These are phyloP conservation scores for Nakataea oryzae DNA, from an alignment of 2,329 filamentous ascomycete genomes.

Conservation along the genomic window DNA sequence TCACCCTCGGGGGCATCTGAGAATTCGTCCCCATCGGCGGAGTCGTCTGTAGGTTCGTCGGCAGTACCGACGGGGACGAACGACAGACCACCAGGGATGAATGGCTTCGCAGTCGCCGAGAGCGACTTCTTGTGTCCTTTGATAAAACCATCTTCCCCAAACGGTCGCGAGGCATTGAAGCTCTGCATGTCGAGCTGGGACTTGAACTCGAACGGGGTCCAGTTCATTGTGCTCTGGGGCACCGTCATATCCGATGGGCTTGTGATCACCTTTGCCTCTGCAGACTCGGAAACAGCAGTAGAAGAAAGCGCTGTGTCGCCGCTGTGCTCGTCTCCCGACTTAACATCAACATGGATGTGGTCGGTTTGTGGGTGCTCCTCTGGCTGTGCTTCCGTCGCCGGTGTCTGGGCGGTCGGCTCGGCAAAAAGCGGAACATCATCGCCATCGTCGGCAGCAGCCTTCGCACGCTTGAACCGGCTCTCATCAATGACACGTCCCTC, in stretches of 20 bases:
- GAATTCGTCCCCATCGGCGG: neutral
- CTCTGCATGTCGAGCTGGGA: slow-evolving; percentile 33
- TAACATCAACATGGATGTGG: slow-evolving; percentile 14
- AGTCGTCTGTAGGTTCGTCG: slow-evolving; percentile 10
- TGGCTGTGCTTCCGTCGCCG: slow-evolving; percentile 16
- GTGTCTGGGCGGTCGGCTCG: slow-evolving; percentile 25
- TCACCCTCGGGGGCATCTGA: neutral
- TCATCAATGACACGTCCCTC: slow-evolving; percentile 55
- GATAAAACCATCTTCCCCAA: slow-evolving; percentile 31
- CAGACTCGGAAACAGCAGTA: slow-evolving; percentile 38
- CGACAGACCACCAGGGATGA: slow-evolving; percentile 37
- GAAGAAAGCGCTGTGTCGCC: slow-evolving; percentile 45
- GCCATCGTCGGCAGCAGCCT: slow-evolving; percentile 53
- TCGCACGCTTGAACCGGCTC: slow-evolving; percentile 65
- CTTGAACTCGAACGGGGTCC: slow-evolving; percentile 52
- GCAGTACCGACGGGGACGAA: slow-evolving; percentile 11
- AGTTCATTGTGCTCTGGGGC: slow-evolving; percentile 37
- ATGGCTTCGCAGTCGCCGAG: slow-evolving; percentile 62
- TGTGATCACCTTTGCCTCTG: slow-evolving; percentile 42
- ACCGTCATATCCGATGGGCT: slow-evolving; percentile 43
- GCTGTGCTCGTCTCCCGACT: slow-evolving; percentile 23
- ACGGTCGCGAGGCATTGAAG: slow-evolving; percentile 42
- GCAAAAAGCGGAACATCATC: slow-evolving; percentile 71
- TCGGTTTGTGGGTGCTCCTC: slow-evolving; percentile 20
- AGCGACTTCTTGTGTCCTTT: slow-evolving; percentile 46